Evolutionary conservation across 2,329 filamentous ascomycete species (phyloP).

Genomic region (Botrytis fabae): DNA sequence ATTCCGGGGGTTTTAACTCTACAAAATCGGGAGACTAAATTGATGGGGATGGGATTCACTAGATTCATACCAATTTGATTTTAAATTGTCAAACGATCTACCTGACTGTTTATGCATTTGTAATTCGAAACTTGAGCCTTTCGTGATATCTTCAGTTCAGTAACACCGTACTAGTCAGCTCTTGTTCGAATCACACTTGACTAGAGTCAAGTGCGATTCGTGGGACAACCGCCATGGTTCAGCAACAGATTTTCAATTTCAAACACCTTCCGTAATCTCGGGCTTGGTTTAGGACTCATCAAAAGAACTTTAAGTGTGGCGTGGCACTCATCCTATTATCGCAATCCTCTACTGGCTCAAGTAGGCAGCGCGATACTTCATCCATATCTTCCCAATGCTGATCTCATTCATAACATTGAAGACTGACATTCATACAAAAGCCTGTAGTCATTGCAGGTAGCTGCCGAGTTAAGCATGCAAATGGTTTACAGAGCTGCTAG

Average conservation of each 20-base stretch:
- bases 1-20: not conserved
- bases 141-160: not conserved
- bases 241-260: not conserved
- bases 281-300: not conserved
- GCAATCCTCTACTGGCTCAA: not conserved
- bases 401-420: too few relatives aligned
- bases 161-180: not conserved
- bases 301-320: not conserved
- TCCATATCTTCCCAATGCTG: too few relatives aligned
- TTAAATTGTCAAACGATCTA: not conserved
- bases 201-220: not conserved
- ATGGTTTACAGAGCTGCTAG: too few relatives aligned
- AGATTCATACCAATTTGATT: not conserved
- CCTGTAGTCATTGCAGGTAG: too few relatives aligned
- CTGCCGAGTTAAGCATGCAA: too few relatives aligned
- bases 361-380: too few relatives aligned
- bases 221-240: not conserved
- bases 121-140: not conserved
- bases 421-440: too few relatives aligned
- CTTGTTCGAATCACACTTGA: not conserved
- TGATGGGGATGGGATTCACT: not conserved
- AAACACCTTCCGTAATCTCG: not conserved
- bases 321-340: not conserved
- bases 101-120: not conserved
- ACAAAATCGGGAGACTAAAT: not conserved